Base-by-base conservation (phyloP, 2,329 filamentous ascomycete genomes). In the Paracamarosporium sp. region DNA sequence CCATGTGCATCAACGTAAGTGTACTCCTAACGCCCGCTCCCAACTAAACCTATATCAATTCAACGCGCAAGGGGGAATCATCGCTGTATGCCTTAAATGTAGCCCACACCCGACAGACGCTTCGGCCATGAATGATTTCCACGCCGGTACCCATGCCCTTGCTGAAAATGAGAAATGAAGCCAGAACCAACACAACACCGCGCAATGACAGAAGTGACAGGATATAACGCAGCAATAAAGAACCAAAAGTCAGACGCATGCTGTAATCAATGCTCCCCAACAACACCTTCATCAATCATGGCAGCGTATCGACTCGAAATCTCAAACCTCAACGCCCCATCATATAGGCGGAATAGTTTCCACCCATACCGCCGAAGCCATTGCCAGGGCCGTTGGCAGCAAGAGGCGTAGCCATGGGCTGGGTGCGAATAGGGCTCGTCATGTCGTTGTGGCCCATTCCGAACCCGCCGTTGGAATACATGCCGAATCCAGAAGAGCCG, bases 61-160 rank as follows among this genome's bases (percentile, higher is more conserved):
- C 69, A 76, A 72, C 73, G 75, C 74, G 69, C 70, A 75, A 76
- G 73, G 75, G 75, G 75, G 74, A 76, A 78, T 78, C 75, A 76
- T 76, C 72, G 75, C 74, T 76, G 72, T 75, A 78, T 77, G 74
- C 74, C 75, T 66, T 67, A 77, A 77, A 76, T 66, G 69, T 68
- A 72, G 65, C 69, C 71, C 70, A 70, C 66, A 65, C 66, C 73
- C 67, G 67, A 70, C 61, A 63, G 69, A 71, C 73, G 60, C 65
- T 64, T 68, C 60, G 64, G 64, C 63, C 68, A 59, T 68, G 62
- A 64, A 71, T 65, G 68, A 69, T 61, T 71, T 72, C 67, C 71
- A 67, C 73, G 73, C 74, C 74, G 70, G 60, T 74, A 72, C 71
- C 73, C 73, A 77, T 77, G 74, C 74, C 72, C 70, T 67, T 72